A percentile compares a stretch with the other conserved stretches of the same genome.
phyloP scores from a whole-genome alignment of 2,329 filamentous ascomycete species.

The Xylaria sp. region DNA sequence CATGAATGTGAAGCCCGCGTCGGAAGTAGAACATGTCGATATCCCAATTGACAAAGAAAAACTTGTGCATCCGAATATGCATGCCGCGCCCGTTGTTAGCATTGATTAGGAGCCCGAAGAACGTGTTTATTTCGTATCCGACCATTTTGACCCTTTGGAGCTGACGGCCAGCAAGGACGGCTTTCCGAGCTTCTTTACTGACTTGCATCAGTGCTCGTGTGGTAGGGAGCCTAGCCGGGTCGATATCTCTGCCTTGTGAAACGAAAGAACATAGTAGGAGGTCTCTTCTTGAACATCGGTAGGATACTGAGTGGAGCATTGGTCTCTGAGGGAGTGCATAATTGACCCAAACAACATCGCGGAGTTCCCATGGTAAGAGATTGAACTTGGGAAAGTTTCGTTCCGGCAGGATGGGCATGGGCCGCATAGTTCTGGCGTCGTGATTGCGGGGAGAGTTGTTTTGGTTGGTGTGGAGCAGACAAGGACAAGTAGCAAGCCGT shows the following conservation, averaged over 20 bases:
- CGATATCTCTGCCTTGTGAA: neutral
- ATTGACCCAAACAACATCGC: neutral
- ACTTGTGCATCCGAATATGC: neutral
- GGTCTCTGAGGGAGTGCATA: neutral
- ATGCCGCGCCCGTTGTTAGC: no score
- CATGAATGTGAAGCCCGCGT: neutral
- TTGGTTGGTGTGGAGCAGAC: no score
- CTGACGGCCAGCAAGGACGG: slow-evolving; percentile 17
- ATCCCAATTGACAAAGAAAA: slow-evolving; percentile 23
- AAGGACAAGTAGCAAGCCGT: no score
- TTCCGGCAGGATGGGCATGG: neutral
- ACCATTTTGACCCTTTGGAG: neutral
- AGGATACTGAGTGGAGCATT: neutral
- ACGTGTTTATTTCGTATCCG: neutral
- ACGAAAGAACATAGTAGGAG: neutral
- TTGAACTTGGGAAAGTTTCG: neutral
- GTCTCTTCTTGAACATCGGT: neutral
- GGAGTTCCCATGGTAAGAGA: neutral
- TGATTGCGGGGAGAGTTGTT: no score
- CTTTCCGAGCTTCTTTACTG: slow-evolving; percentile 12
- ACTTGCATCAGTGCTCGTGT: slow-evolving; percentile 15
- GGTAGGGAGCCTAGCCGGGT: neutral
- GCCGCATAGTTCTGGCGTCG: no score
- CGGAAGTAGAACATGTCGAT: slow-evolving; percentile 27
- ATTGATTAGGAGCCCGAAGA: neutral